Percentiles rank a stretch among this genome's conserved stretches.
Conservation (phyloP, 1,139 yeast genomes). For the Candida sojae region DNA sequence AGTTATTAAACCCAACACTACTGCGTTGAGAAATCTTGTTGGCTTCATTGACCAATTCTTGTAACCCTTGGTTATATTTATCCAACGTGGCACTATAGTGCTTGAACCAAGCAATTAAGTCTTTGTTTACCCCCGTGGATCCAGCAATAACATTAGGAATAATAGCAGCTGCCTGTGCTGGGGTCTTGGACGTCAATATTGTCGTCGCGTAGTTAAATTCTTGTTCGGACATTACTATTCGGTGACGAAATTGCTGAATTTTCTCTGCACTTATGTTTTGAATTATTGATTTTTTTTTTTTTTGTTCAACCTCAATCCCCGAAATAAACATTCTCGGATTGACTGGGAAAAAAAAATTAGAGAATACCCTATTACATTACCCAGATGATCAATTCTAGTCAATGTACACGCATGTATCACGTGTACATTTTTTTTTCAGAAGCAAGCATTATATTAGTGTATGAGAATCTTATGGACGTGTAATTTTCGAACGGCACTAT, state of each 20-base stretch:
- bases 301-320: neutral
- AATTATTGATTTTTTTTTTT: neutral
- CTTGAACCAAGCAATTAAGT: slow-evolving; percentile 57
- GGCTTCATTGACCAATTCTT: slow-evolving; percentile 39
- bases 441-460: no score
- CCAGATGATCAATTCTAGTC: no score
- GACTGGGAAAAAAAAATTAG: neutral
- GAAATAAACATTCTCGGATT: neutral
- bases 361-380: no score
- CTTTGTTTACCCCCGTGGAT: slow-evolving; percentile 22
- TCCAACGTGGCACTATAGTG: slow-evolving; percentile 51
- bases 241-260: no score
- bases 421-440: no score
- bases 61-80: slow-evolving; percentile 52
- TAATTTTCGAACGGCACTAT: no score
- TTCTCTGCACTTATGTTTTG: neutral
- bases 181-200: slow-evolving; percentile 45
- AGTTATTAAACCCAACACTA: slow-evolving; percentile 53
- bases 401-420: no score
- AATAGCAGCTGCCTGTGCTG: slow-evolving; percentile 43
- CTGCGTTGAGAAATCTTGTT: slow-evolving; percentile 16
- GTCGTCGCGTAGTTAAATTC: slow-evolving; percentile 36
- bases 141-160: slow-evolving; percentile 36
- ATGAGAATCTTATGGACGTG: no score
- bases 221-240: neutral